phyloP scores from a whole-genome alignment of 176 grass and related monocot species.

The Luzula sylvatica region DNA sequence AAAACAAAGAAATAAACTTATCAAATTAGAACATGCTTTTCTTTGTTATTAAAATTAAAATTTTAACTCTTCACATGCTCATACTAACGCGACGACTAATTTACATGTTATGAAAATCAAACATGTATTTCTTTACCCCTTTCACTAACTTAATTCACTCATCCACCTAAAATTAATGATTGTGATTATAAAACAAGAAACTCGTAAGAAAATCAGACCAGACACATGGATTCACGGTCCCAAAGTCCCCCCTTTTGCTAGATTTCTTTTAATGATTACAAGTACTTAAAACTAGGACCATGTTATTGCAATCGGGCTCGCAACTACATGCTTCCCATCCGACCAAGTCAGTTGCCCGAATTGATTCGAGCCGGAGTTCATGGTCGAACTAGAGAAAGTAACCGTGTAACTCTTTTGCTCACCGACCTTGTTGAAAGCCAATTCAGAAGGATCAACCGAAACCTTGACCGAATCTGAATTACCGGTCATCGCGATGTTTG shows the following conservation, averaged over 20 bases:
- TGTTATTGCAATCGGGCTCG: conserved; percentile 61
- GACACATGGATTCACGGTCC: too few species aligned
- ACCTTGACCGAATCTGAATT: conserved; percentile 36
- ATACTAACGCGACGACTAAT: conserved; percentile 15
- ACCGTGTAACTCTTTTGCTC: conserved; percentile 85
- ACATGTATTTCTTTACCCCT: conserved; percentile 13
- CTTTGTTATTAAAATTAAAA: not conserved
- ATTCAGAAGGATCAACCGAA: conserved; percentile 44
- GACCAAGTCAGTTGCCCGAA: conserved; percentile 80
- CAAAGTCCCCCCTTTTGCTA: not conserved
- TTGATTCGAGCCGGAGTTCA: conserved; percentile 39
- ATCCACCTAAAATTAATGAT: conserved; percentile 14
- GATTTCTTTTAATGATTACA: conserved; percentile 10
- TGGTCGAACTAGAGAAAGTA: conserved; percentile 40
- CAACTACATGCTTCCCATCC: conserved; percentile 61
- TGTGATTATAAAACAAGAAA: conserved; percentile 20
- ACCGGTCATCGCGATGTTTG: conserved; percentile 19
- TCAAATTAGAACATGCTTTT: conserved; percentile 17
- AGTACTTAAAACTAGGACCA: conserved; percentile 38
- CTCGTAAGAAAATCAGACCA: too few species aligned
- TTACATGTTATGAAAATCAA: conserved; percentile 16
- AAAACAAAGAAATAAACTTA: conserved; percentile 2
- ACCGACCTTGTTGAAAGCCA: conserved; percentile 46
- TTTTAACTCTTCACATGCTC: conserved; percentile 8
- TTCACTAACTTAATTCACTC: not conserved